Evolutionary conservation across 2,329 filamentous ascomycete species (phyloP), one percentile per base, ranked within the genome.

Genomic region (Orbilia javanica): DNA sequence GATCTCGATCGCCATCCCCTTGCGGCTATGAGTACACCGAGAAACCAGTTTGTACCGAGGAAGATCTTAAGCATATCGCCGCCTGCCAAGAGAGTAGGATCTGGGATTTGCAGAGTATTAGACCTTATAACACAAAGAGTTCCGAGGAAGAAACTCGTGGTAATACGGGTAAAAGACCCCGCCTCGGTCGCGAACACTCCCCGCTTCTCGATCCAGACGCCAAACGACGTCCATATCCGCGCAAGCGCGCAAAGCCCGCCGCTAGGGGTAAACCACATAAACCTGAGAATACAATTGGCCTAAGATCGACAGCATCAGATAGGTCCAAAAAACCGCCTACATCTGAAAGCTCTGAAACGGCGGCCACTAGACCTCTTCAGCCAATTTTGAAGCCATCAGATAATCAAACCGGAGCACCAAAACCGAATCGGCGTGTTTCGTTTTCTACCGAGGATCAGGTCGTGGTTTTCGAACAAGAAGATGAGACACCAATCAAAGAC

Each of bases 361-460:
- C 31, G n/a, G 6, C 18, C 1, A 10, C 53, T 25, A 15, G 11
- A 20, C 39, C 39, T 2, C 55, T 70, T 25, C 57, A 20, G 25
- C 53, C 74, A 11, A 69, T 65, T 3, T 18, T 76, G 18, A 69
- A 20, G 34, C 20, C 46, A 13, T 42, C 27, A 39, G 25, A 22
- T 60, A 10, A 10, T 5, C 11, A n/a, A 2, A 2, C 34, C 3
- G 4, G 20, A 55, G 50, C 15, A n/a, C 20, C n/a, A 8, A 44
- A 13, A 44, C 5, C 22, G 10, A 42, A 29, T 4, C 67, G 52
- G 0, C 52, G 52, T 13, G 74, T 78, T 20, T 72, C 67, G 11
- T 78, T 78, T 25, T 65, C 74, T 1, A 7, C 15, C 4, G 62
- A 72, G 34, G 67, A 78, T 29, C 31, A 67, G 8, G n/a, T 78